Base-by-base conservation (phyloP, 164 flowering plant species). In the Sextonia rubra region DNA sequence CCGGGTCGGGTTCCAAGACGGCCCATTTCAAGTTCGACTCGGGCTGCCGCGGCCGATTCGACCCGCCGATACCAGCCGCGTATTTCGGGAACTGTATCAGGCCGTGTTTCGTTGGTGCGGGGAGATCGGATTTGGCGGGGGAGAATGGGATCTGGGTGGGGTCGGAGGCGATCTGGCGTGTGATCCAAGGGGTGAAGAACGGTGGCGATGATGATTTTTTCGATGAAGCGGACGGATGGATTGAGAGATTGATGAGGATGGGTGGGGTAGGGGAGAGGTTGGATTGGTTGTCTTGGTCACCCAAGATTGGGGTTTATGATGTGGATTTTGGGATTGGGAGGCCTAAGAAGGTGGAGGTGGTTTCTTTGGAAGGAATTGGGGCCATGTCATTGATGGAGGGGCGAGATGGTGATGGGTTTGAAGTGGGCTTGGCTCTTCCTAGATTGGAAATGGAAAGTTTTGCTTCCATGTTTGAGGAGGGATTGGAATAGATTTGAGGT, bases 321-420 rank as follows among this genome's bases (percentile, higher is more conserved):
- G 67, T 72, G 11, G 83, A 87, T 81, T 84, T 80, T 44, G 86
- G 85, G 25, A 83, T 83, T 83, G 87, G 86, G 14, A 72, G 73
- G 55, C 88, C 87, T 0, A 68, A 44, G 71, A 79, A 77, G 80
- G 77, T 64, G 12, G 88, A 85, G 68, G 14, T 76, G 8, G 70
- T 73, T 37, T 79, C 84, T 0, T 73, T 79, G 2, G 85, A 76
- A 12, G 12, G 18, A 15, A 74, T 75, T 0, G 81, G 80, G 2
- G 68, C 85, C 0, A 71, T 83, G 4, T 72, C 76, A 1, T 69
- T 88, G 47, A 15, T 82, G 18, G 81, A 85, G 56, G 30, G 81
- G 37, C 49, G 80, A 52, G 65, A 62, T 62, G 76, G 81, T 37
- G 82, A 49, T 30, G 65, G 65, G 6, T 9, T 62, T 27, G 73